Conservation (phyloP, 2,329 filamentous ascomycete genomes). For the Arthrinium puccinioides region DNA sequence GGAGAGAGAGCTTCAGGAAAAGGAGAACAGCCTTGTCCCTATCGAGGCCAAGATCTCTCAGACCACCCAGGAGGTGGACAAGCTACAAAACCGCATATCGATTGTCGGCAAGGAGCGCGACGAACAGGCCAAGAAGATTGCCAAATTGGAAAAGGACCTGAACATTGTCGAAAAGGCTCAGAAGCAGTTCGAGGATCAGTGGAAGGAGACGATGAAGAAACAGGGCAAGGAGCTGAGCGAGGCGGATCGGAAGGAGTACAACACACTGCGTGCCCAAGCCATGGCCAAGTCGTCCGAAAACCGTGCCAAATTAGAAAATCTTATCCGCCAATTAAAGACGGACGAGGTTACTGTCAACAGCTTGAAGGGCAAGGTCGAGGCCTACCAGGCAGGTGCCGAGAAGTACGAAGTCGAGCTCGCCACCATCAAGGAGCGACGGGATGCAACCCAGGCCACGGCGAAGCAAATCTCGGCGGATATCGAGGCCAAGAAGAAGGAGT, state of each 20-base stretch:
- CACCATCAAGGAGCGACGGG: conserved; percentile 61
- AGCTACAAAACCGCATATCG: conserved; percentile 59
- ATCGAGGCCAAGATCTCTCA: conserved; percentile 88
- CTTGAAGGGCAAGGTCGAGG: conserved; percentile 81
- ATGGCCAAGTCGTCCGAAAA: conserved; percentile 75
- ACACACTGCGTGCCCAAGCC: conserved; percentile 74
- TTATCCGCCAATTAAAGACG: conserved; percentile 83
- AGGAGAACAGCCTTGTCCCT: conserved; percentile 77
- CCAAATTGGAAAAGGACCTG: conserved; percentile 74
- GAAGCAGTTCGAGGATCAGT: conserved; percentile 80
- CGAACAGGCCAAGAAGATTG: conserved; percentile 58
- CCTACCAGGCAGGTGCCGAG: conserved; percentile 63
- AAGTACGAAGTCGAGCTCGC: conserved; percentile 67
- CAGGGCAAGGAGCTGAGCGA: conserved; percentile 82
- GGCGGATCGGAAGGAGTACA: conserved; percentile 84
- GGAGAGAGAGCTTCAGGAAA: conserved; percentile 80
- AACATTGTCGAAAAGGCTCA: conserved; percentile 84
- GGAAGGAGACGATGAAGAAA: conserved; percentile 75
- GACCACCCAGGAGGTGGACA: conserved; percentile 62
- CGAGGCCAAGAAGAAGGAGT: conserved; percentile 81
- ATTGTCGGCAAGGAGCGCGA: conserved; percentile 72
- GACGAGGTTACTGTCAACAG: conserved; percentile 88
- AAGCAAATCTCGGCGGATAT: conserved; percentile 71
- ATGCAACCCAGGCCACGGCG: conserved; percentile 52
- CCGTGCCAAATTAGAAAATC: conserved; percentile 74